A percentile compares a stretch with the other conserved stretches of the same genome.
Evolutionary conservation across 2,329 filamentous ascomycete genomes (phyloP).

Genomic region (Cryphonectria radicalis): DNA sequence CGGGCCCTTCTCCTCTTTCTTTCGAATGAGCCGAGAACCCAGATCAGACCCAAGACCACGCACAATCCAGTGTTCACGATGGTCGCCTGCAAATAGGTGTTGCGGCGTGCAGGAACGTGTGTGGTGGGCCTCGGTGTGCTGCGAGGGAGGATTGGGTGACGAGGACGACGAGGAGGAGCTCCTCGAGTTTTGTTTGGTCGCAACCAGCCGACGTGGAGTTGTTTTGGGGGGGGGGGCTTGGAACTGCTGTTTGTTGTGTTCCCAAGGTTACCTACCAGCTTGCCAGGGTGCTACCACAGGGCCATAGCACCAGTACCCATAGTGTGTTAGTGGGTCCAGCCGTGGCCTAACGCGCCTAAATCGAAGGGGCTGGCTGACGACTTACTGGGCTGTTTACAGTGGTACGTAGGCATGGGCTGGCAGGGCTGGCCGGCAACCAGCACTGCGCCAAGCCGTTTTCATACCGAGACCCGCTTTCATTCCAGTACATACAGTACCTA

Average conservation of each 20-base stretch:
- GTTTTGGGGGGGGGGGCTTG: background rate
- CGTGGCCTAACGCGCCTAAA: background rate
- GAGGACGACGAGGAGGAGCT: constrained; percentile 6
- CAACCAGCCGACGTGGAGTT: background rate
- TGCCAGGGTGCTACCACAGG: background rate
- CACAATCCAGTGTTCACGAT: constrained; percentile 1
- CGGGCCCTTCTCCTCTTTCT: background rate
- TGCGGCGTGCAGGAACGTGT: background rate
- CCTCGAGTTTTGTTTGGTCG: constrained; percentile 12
- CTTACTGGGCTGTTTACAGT: background rate
- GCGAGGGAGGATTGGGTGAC: background rate
- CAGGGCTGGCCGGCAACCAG: background rate
- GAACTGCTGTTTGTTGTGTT: background rate
- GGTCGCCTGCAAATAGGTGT: constrained; percentile 3
- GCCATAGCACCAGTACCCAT: background rate
- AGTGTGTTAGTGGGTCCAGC: background rate
- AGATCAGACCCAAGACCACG: background rate
- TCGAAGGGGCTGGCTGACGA: background rate
- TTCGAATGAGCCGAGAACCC: background rate
- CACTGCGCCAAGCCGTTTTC: constrained; percentile 2
- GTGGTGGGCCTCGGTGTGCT: constrained; percentile 1
- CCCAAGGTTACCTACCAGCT: background rate
- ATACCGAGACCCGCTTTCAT: background rate
- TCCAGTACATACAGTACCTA: background rate
- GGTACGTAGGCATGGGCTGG: background rate